Evolutionary conservation across 306 rosid species (phyloP).

Genomic region (Cercis canadensis): DNA sequence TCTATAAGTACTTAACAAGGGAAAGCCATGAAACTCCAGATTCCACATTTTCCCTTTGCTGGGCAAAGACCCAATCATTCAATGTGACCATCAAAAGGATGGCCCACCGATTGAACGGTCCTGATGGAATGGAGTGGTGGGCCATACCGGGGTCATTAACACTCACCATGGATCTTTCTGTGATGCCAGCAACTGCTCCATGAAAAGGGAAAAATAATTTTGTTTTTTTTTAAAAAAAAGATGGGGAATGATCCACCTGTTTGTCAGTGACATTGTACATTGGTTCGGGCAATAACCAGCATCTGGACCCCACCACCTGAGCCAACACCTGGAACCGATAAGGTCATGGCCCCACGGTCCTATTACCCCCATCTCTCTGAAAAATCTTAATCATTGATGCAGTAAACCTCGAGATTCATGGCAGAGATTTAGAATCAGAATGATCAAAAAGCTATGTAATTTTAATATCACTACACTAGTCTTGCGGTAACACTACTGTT

Average conservation of each 20-base stretch:
- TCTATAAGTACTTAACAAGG: not conserved
- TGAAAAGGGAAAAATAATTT: constrained; percentile 27
- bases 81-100: constrained; percentile 39
- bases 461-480: constrained; percentile 17
- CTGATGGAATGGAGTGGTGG: constrained; percentile 57
- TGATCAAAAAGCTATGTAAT: constrained; percentile 45
- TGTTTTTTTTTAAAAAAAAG: constrained; percentile 18
- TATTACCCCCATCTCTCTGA: constrained; percentile 44
- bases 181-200: constrained; percentile 66
- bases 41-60: constrained; percentile 43
- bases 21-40: constrained; percentile 40
- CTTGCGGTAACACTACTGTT: constrained; percentile 43
- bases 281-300: constrained; percentile 79
- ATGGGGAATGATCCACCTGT: constrained; percentile 98
- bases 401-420: constrained; percentile 65
- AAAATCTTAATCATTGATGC: constrained; percentile 76
- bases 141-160: constrained; percentile 55
- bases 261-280: constrained; percentile 92
- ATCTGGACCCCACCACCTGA: constrained; percentile 76
- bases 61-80: constrained; percentile 62
- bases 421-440: constrained; percentile 44
- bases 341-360: constrained; percentile 66
- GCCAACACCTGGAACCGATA: constrained; percentile 97
- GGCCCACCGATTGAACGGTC: constrained; percentile 53
- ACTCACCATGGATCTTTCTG: constrained; percentile 58